Base-by-base conservation (phyloP, 768 basidiomycete species). In the Naganishia kalamii region DNA sequence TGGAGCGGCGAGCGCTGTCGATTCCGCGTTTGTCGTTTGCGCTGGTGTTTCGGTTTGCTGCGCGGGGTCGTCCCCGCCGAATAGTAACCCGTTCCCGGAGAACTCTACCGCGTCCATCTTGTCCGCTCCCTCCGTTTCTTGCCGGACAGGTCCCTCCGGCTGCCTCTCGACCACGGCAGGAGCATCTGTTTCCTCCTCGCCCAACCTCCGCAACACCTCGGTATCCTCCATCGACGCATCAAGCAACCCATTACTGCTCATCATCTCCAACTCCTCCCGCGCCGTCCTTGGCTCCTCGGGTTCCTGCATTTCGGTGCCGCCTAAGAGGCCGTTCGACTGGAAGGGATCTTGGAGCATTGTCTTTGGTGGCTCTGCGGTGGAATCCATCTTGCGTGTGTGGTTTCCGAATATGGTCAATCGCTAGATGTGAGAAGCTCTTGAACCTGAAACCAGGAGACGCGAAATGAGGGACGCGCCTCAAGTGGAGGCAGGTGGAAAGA, bases 301-400 rank as follows among this genome's bases (percentile, higher is more conserved):
- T 4, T 27, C 37, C 21, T 15, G 30, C 11, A 35, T 8, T 35
- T 11, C 35, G n/a, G 15, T n/a, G 19, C 60, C 59, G 27, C 27
- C 63, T 54, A 70, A 62, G 12, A 72, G 51, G 37, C 66, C 70
- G 21, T 68, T 69, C 7, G 70, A 65, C 51, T 69, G 63, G 62
- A 72, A 70, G 15, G 50, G n/a, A 32, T 35, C 12, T 52, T 40
- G 37, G 37, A 17, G 17, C 37, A 17, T 40, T 40, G 37, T 40
- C 37, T 7, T 17, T 40, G 37, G 37, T 17, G 37, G 37, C 17
- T 40, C 37, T 7, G 37, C 17, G 17, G 7, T 17, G 37, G 17
- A 7, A 17, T 40, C 37, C 37, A 40, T 40, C 8, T 40, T 40
- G 37, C n/a, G n/a, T n/a, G n/a, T n/a, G n/a, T n/a, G n/a, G n/a